Conservation (phyloP, 805 yeast species). For the Candida pini region DNA sequence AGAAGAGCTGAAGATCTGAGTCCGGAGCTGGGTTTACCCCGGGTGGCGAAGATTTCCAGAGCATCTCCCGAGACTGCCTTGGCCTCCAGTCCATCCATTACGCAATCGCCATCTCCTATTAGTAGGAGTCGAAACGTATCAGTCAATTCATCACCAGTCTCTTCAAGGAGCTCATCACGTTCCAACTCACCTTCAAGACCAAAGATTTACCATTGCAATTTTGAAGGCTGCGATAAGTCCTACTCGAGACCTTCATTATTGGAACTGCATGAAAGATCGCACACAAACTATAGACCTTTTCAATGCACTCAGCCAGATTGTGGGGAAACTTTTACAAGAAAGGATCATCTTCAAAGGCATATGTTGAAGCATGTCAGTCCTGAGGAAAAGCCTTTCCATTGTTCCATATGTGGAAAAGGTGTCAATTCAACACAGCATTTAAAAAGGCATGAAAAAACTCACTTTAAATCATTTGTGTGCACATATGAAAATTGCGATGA, state of each 20-base stretch:
- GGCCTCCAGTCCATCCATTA: background rate
- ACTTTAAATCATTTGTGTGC: constrained; percentile 62
- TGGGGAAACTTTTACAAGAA: constrained; percentile 59
- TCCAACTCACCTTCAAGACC: constrained; percentile 41
- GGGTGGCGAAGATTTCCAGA: too few species aligned
- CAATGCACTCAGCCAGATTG: constrained; percentile 54
- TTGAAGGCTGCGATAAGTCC: constrained; percentile 64
- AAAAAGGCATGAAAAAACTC: constrained; percentile 77
- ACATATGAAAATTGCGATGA: constrained; percentile 56
- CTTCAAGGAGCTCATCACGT: constrained; percentile 16
- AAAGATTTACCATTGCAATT: constrained; percentile 60
- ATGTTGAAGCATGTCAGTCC: constrained; percentile 49
- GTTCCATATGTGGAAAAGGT: constrained; percentile 77
- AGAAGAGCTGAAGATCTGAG: too few species aligned
- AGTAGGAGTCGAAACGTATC: background rate
- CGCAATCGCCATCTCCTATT: background rate
- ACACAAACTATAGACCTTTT: constrained; percentile 76
- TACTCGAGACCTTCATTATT: constrained; percentile 78
- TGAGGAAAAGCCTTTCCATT: constrained; percentile 62
- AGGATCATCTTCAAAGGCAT: constrained; percentile 79
- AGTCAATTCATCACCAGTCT: constrained; percentile 5
- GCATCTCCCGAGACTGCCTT: too few species aligned
- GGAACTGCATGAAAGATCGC: constrained; percentile 76
- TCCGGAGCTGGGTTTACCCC: too few species aligned
- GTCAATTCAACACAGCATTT: constrained; percentile 76